A percentile compares a stretch with the other conserved stretches of the same genome.
Conservation (phyloP, 1,284 basidiomycete species). For the Schizophyllum amplum region DNA sequence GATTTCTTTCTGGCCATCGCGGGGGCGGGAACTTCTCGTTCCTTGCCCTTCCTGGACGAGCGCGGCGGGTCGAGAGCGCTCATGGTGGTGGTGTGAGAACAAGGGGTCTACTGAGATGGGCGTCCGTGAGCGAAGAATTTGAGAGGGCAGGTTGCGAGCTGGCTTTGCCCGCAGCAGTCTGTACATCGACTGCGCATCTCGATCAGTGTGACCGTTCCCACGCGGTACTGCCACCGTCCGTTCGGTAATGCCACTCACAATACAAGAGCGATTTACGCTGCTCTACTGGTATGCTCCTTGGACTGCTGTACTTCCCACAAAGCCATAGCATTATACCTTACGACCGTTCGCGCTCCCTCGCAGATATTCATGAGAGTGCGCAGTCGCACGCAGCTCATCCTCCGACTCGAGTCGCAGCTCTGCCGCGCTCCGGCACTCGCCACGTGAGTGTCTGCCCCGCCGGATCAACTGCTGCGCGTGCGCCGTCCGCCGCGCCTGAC, state of each 20-base stretch:
- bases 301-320: too few relatives aligned
- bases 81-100: not conserved
- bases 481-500: not conserved
- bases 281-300: not conserved
- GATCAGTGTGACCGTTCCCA: not conserved
- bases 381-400: not conserved
- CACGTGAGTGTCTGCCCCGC: not conserved
- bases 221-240: not conserved
- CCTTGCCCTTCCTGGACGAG: slow-evolving; percentile 26
- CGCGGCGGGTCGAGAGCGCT: slow-evolving; percentile 10
- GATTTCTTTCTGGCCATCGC: slow-evolving; percentile 22
- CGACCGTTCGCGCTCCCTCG: not conserved
- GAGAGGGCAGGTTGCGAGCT: not conserved
- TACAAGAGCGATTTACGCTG: not conserved
- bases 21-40: slow-evolving; percentile 20
- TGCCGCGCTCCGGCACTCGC: not conserved
- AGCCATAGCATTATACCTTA: too few relatives aligned
- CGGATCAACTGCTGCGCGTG: not conserved
- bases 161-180: not conserved
- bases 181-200: not conserved
- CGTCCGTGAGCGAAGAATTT: not conserved
- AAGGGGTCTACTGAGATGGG: not conserved
- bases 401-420: not conserved
- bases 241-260: not conserved
- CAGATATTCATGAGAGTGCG: not conserved